A percentile compares a stretch with the other conserved stretches of the same genome.
Conservation (phyloP, 2,329 filamentous ascomycete genomes). For the Neocatenulostroma microsporum region DNA sequence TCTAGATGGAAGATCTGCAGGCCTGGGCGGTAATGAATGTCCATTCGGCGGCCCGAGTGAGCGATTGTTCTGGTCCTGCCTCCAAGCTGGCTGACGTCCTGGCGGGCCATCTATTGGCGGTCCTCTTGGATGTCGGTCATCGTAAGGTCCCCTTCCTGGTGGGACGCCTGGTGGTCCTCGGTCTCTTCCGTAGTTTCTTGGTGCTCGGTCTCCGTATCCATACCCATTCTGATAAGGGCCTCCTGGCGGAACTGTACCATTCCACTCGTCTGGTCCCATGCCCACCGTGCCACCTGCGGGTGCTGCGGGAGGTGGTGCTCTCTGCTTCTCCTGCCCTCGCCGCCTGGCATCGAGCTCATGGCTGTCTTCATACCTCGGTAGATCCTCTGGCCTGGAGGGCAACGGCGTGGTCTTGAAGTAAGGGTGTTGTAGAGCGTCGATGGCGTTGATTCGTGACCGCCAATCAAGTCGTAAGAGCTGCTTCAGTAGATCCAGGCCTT, state of each 20-base stretch:
- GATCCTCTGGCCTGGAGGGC: slow-evolving; percentile 72
- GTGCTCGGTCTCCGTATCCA: slow-evolving; percentile 17
- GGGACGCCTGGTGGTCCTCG: slow-evolving; percentile 30
- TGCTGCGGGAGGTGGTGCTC: slow-evolving; percentile 77
- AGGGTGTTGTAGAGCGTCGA: slow-evolving; percentile 83
- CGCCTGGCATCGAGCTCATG: slow-evolving; percentile 84
- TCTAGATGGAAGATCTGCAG: slow-evolving; percentile 4
- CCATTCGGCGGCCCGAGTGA: slow-evolving; percentile 19
- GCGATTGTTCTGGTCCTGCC: slow-evolving; percentile 14
- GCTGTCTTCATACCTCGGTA: slow-evolving; percentile 89
- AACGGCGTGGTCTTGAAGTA: slow-evolving; percentile 78
- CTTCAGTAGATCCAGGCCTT: slow-evolving; percentile 69
- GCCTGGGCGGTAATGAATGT: slow-evolving; percentile 23
- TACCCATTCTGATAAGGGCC: slow-evolving; percentile 13
- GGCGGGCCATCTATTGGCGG: slow-evolving; percentile 12
- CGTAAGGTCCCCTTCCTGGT: slow-evolving; percentile 19
- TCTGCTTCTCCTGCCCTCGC: slow-evolving; percentile 80
- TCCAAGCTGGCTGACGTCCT: slow-evolving; percentile 18
- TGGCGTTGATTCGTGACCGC: slow-evolving; percentile 80
- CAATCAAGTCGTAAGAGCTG: slow-evolving; percentile 85
- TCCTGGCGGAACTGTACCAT: slow-evolving; percentile 31
- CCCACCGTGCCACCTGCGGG: slow-evolving; percentile 88
- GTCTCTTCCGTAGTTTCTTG: slow-evolving; percentile 26
- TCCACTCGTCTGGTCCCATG: slow-evolving; percentile 57
- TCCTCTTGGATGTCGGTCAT: slow-evolving; percentile 19